Evolutionary conservation across 179 eudicot genomes (phyloP).

Genomic region (Vitellaria paradoxa): DNA sequence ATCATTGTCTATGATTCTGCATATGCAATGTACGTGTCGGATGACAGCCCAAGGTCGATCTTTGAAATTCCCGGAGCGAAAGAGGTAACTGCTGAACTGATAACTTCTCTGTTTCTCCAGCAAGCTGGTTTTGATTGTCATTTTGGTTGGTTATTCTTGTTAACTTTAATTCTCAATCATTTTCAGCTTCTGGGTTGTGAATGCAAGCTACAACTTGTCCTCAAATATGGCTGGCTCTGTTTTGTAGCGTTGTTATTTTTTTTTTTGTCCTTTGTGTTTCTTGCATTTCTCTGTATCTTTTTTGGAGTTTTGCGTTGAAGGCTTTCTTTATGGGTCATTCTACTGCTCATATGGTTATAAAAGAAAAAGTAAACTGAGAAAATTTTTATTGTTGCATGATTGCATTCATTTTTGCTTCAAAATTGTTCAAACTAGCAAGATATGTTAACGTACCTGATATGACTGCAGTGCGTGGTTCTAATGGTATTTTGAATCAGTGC

Average conservation of each 20-base stretch:
- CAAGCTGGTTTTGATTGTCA: neutral
- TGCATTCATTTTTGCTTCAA: too few relatives aligned
- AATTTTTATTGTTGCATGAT: too few relatives aligned
- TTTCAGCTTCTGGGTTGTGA: neutral
- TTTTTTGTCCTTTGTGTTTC: neutral
- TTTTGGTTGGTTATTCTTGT: neutral
- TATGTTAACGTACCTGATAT: too few relatives aligned
- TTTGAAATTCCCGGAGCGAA: conserved; percentile 92
- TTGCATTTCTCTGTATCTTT: neutral
- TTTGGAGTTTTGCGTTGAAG: neutral
- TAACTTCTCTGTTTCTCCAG: neutral
- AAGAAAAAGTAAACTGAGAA: neutral
- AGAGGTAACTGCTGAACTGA: conserved; percentile 42
- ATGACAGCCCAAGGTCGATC: conserved; percentile 73
- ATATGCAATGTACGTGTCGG: conserved; percentile 81
- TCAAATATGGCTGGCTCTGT: neutral
- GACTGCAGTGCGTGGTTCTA: too few relatives aligned
- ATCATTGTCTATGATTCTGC: conserved; percentile 92
- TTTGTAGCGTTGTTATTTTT: neutral
- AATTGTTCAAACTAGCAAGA: too few relatives aligned
- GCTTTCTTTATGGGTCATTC: neutral
- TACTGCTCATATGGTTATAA: neutral
- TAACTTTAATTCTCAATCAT: neutral
- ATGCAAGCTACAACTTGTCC: neutral
- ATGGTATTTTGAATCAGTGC: too few relatives aligned